Base-by-base conservation (phyloP, 2,329 filamentous ascomycete genomes). In the Talaromyces verruculosus region DNA sequence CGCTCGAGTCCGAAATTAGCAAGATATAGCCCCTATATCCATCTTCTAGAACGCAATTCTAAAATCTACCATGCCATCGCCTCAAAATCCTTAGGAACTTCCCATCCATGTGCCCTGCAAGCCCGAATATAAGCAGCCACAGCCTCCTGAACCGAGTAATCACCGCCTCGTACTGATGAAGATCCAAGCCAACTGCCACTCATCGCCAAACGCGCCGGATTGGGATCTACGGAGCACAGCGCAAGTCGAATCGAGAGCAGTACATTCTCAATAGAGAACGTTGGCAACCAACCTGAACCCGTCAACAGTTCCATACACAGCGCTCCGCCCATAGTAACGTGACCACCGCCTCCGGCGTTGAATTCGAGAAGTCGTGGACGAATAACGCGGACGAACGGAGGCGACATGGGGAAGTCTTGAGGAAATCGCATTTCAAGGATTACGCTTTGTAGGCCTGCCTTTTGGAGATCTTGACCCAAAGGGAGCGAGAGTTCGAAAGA, bases 241-340 rank as follows among this genome's bases (percentile, higher is more conserved):
- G 91, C 91, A 79, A 96, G 80, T 25, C 91, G 88, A 28, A 97
- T 88, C 75, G 96, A 91, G 30, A 96, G 76, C 15, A 97, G 80
- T 2, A 97, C 88, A 61, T 87, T 89, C 74, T 97, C 93, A 69
- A 97, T 88, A 19, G 86, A 88, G 61, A 84, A 87, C 0, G 85
- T 88, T 0, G 90, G 88, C 25, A 84, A 88, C 93, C 93, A 97
- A 30, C 93, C 93, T 6, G 87, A 86, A 75, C 89, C 92, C 0
- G 93, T 96, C 68, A 97, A 83, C 4, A 95, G 83, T 77, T 95
- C 89, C 87, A 96, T 93, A 76, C 88, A 90, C 79, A 97, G 87
- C 1, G 93, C 91, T 1, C 93, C 93, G 28, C 93, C 93, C 1
- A 83, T 80, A 0, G 93, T 96, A 67, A 97, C 89, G 75, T 97